These are phyloP conservation scores for Echinochloa phyllopogon DNA, from an alignment of 176 grass and related monocot genomes.

Conservation along the genomic window DNA sequence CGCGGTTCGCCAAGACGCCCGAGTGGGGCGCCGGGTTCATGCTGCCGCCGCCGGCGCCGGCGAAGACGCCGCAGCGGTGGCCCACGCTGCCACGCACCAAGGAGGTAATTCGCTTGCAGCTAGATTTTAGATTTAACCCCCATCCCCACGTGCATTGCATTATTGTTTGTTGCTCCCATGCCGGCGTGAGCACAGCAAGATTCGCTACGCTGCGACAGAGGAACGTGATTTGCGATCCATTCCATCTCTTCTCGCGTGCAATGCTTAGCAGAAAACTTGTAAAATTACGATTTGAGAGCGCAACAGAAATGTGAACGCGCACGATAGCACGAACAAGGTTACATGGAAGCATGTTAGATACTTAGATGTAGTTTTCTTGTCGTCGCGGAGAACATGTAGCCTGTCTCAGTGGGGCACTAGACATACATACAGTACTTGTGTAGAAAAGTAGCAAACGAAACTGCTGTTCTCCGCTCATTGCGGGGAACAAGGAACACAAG, in stretches of 20 bases:
- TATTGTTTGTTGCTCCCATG: conserved; percentile 32
- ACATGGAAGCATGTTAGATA: conserved; percentile 24
- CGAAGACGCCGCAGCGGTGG: conserved; percentile 58
- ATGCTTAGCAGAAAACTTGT: neutral
- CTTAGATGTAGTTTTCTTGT: conserved; percentile 33
- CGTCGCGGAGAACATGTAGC: conserved; percentile 38
- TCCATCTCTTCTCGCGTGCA: neutral
- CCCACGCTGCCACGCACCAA: conserved; percentile 46
- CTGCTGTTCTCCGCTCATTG: conserved; percentile 48
- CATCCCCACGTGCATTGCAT: conserved; percentile 47
- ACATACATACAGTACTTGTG: neutral
- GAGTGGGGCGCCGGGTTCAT: conserved; percentile 59
- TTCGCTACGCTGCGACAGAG: neutral
- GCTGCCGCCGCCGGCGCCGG: conserved; percentile 28
- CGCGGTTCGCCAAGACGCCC: conserved; percentile 56
- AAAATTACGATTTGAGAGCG: neutral
- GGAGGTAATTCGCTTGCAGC: conserved; percentile 47
- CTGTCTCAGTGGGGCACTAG: conserved; percentile 48
- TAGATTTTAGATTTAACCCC: neutral
- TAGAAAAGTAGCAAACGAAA: neutral
- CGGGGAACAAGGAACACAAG: conserved; percentile 39
- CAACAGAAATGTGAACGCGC: neutral
- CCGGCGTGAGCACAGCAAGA: conserved; percentile 16
- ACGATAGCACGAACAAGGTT: conserved; percentile 12
- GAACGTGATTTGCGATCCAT: conserved; percentile 1